Evolutionary conservation across 148 eudicot species (phyloP).

Genomic region (Diospyros lotus): DNA sequence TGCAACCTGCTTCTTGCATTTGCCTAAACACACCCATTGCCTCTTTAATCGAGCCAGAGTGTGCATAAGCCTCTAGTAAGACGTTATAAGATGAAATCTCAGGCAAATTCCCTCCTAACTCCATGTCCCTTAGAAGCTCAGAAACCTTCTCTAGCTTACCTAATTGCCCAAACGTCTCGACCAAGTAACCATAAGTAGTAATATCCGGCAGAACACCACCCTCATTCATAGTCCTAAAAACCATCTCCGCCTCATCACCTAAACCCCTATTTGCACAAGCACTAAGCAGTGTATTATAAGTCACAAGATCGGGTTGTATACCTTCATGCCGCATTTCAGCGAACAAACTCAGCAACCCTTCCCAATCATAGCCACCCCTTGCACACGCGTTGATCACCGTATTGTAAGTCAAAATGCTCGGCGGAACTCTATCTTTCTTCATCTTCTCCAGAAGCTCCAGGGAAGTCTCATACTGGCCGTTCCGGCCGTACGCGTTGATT

Average conservation of each 20-base stretch:
- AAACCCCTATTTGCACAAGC: constrained; percentile 80
- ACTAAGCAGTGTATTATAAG: constrained; percentile 81
- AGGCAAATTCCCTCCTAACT: constrained; percentile 68
- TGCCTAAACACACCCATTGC: constrained; percentile 87
- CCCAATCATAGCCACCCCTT: constrained; percentile 91
- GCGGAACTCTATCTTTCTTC: constrained; percentile 74
- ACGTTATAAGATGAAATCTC: constrained; percentile 83
- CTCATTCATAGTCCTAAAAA: constrained; percentile 91
- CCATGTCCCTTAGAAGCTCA: constrained; percentile 74
- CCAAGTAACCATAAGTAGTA: constrained; percentile 68
- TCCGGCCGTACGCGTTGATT: constrained; percentile 86
- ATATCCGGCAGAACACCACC: constrained; percentile 88
- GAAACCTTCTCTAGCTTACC: constrained; percentile 72
- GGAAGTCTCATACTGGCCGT: constrained; percentile 69
- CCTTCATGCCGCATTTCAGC: constrained; percentile 98
- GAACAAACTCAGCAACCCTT: constrained; percentile 81
- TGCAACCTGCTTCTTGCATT: constrained; percentile 88
- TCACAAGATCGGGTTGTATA: constrained; percentile 88
- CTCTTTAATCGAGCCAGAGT: constrained; percentile 62
- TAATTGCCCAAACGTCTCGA: constrained; percentile 76
- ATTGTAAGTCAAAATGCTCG: constrained; percentile 82
- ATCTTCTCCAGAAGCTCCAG: constrained; percentile 63
- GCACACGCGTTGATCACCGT: constrained; percentile 87
- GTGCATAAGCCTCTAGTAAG: constrained; percentile 85
- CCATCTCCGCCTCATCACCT: constrained; percentile 89